Percentiles rank a stretch among this genome's conserved stretches.
Conservation (phyloP, 805 yeast genomes). For the Brettanomyces custersianus region DNA sequence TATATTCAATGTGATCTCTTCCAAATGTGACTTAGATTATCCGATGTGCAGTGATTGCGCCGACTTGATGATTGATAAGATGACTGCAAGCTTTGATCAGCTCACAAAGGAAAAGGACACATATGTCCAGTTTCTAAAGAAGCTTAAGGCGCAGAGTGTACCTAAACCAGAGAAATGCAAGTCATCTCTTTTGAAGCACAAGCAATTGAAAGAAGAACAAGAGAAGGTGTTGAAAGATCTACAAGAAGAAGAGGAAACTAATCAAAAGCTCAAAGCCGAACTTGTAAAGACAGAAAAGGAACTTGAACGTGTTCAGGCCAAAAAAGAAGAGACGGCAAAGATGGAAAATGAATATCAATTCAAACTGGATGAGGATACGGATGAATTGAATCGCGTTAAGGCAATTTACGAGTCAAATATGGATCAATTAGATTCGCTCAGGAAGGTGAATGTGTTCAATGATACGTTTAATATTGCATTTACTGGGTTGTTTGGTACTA, state of each 20-base stretch:
- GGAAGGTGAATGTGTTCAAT: conserved; percentile 73
- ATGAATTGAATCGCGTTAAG: conserved; percentile 54
- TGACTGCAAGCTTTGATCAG: conserved; percentile 63
- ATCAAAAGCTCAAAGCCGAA: conserved; percentile 38
- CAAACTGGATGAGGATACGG: conserved; percentile 39
- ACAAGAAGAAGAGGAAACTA: conserved; percentile 33
- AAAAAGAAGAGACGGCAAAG: conserved; percentile 38
- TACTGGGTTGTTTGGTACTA: conserved; percentile 79
- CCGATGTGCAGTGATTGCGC: conserved; percentile 91
- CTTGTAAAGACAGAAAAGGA: conserved; percentile 35
- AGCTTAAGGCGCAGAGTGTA: conserved; percentile 49
- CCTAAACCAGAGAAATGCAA: conserved; percentile 33
- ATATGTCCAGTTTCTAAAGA: conserved; percentile 64
- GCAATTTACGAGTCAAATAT: conserved; percentile 54
- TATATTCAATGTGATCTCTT: conserved; percentile 66
- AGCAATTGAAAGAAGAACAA: conserved; percentile 33
- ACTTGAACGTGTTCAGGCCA: conserved; percentile 26
- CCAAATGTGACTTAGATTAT: conserved; percentile 70
- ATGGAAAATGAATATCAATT: conserved; percentile 49
- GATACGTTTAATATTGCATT: conserved; percentile 79
- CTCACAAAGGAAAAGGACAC: conserved; percentile 70
- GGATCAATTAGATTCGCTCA: conserved; percentile 58
- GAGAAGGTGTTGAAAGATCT: conserved; percentile 28
- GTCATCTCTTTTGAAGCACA: conserved; percentile 37
- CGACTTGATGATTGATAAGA: conserved; percentile 48